These are phyloP conservation scores for Gossypium herbaceum DNA, from an alignment of 345 rosid genomes.

Conservation along the genomic window DNA sequence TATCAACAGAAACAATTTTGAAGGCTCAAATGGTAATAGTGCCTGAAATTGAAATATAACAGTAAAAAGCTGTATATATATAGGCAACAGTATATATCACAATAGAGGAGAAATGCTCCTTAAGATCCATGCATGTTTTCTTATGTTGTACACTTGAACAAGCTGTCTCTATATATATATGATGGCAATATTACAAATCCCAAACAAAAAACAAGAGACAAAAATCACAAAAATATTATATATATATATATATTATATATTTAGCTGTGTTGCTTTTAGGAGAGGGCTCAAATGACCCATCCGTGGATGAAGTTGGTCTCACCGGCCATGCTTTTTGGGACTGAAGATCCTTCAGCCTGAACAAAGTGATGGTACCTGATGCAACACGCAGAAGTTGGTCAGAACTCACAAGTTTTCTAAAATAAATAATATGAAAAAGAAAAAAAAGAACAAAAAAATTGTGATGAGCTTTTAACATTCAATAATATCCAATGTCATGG, in stretches of 20 bases:
- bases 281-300: constrained; percentile 56
- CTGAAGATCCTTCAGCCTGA: constrained; percentile 64
- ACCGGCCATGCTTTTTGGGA: constrained; percentile 37
- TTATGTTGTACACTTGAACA: not conserved
- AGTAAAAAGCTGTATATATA: not conserved
- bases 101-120: not conserved
- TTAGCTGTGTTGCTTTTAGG: not conserved
- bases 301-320: constrained; percentile 80
- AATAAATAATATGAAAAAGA: not conserved
- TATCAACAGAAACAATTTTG: not conserved
- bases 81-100: not conserved
- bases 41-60: not conserved
- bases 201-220: not conserved
- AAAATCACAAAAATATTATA: not conserved
- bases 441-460: not conserved
- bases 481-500: not conserved
- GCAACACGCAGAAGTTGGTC: not conserved
- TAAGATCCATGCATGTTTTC: constrained; percentile 1
- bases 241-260: not conserved
- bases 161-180: not conserved
- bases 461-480: not conserved
- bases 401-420: not conserved
- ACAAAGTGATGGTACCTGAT: constrained; percentile 60
- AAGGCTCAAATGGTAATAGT: not conserved
- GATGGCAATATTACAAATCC: not conserved